These are phyloP conservation scores for Saccharata proteae DNA, from an alignment of 2,329 filamentous ascomycete genomes.

Conservation along the genomic window DNA sequence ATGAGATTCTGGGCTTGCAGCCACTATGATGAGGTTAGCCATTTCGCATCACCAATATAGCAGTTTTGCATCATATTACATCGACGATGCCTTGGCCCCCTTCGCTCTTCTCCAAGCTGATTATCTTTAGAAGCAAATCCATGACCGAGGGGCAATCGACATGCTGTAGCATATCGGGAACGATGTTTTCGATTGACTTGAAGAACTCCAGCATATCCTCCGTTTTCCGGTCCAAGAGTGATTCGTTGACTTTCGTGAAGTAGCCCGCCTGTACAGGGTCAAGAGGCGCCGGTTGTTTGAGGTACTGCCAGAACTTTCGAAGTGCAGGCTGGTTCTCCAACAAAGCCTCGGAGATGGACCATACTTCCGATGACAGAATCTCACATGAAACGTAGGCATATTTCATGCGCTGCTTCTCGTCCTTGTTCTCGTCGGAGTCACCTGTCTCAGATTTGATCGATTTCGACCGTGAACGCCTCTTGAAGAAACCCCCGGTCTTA, in stretches of 20 bases:
- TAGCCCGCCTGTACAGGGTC: constrained; percentile 93
- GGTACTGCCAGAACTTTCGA: constrained; percentile 80
- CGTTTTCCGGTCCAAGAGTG: constrained; percentile 94
- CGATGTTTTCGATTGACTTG: constrained; percentile 68
- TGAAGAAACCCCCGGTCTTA: constrained; percentile 31
- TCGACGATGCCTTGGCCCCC: constrained; percentile 88
- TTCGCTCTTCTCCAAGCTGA: constrained; percentile 86
- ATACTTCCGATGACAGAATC: constrained; percentile 87
- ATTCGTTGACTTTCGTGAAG: constrained; percentile 97
- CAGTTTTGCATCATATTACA: no score
- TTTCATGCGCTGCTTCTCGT: constrained; percentile 82
- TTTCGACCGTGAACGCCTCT: constrained; percentile 31
- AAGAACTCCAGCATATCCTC: constrained; percentile 91
- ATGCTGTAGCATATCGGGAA: constrained; percentile 78
- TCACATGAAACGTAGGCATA: constrained; percentile 92
- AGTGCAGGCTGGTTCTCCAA: constrained; percentile 73
- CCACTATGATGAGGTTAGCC: constrained; percentile 49
- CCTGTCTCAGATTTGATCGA: constrained; percentile 28
- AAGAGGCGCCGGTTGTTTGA: constrained; percentile 71
- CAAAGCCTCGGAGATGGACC: constrained; percentile 88
- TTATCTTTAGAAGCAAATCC: constrained; percentile 93
- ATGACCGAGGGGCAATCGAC: constrained; percentile 98
- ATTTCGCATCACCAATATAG: constrained; percentile 12
- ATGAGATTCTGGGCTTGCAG: constrained; percentile 81
- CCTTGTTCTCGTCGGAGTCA: constrained; percentile 51